A percentile compares a stretch with the other conserved stretches of the same genome.
Evolutionary conservation across 352 stramenopile species (phyloP).

Genomic region (Phytophthora chlamydospora): DNA sequence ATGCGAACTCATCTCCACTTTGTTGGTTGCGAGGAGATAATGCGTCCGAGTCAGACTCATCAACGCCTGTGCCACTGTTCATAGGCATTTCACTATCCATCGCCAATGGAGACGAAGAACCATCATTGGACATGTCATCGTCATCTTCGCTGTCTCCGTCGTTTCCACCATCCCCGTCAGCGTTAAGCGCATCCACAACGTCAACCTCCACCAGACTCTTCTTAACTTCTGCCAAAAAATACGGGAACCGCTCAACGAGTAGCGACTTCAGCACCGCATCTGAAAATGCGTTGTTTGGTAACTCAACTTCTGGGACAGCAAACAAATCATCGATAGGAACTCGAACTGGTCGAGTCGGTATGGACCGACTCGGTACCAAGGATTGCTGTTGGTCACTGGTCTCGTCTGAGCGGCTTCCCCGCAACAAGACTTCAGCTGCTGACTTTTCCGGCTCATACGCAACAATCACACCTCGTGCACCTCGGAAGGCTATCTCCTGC

Average conservation of each 20-base stretch:
- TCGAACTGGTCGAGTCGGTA: conserved; percentile 74
- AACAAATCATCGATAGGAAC: conserved; percentile 86
- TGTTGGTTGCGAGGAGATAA: conserved; percentile 42
- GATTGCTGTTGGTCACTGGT: conserved; percentile 39
- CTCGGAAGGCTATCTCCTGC: conserved; percentile 81
- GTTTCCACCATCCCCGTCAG: conserved; percentile 34
- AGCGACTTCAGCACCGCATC: conserved; percentile 68
- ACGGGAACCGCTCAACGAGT: conserved; percentile 73
- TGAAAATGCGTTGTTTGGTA: conserved; percentile 71
- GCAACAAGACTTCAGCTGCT: conserved; percentile 78
- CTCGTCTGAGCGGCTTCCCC: conserved; percentile 50
- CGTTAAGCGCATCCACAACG: conserved; percentile 45
- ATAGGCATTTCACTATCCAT: conserved; percentile 77
- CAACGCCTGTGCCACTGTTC: conserved; percentile 38
- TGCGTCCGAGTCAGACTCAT: conserved; percentile 71
- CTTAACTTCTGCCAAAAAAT: conserved; percentile 81
- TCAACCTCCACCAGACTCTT: conserved; percentile 71
- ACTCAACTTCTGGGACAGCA: conserved; percentile 76
- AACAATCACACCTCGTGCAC: conserved; percentile 76
- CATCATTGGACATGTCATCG: conserved; percentile 90
- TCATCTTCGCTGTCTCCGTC: conserved; percentile 81
- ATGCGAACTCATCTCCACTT: conserved; percentile 10
- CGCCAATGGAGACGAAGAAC: conserved; percentile 70
- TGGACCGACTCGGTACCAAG: conserved; percentile 29
- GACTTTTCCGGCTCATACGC: conserved; percentile 85